Evolutionary conservation across 2,329 filamentous ascomycete species (phyloP), one percentile per base, ranked within the genome.

Genomic region (Paraphaeosphaeria sporulosa): DNA sequence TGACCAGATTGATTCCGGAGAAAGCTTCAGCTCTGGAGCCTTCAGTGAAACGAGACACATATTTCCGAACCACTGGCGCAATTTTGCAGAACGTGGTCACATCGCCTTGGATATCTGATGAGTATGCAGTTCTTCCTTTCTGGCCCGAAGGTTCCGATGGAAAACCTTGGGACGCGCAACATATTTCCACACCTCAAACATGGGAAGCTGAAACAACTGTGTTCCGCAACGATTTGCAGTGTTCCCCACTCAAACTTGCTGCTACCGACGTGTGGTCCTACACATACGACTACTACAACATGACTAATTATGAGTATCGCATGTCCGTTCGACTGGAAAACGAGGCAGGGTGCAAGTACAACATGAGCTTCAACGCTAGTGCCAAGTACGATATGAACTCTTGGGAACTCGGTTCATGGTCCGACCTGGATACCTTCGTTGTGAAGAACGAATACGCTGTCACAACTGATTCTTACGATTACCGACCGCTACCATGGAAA

Each of bases 161-260:
- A n/a, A 19, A 44, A 1, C 48, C 57, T 38, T 62, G 53, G 60
- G 53, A 56, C 23, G 10, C 36, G 13, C 58, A 51, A 23, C 27
- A 23, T 4, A 19, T 21, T 21, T 27, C 47, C 17, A 30, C 38
- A 7, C 40, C 59, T 19, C 55, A 56, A 23, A 53, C 32, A 21
- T 62, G 60, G 60, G 36, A 50, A 27, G 60, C 60, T 2, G 47
- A 62, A n/a, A 62, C 60, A 19, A 57, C 51, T 2, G 56, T 62
- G 8, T 62, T 62, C 30, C 51, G 43, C 2, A 51, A 40, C 42
- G 48, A 62, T 8, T 50, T 59, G 30, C 40, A 59, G 43, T 62
- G 60, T 27, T 40, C 56, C 21, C 21, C 51, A 15, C n/a, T 62
- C 23, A 38, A 32, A 6, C 34, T 62, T 23, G 60, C 53, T 8